Evolutionary conservation across 768 basidiomycete species (phyloP).

Genomic region (Tricholomella constricta): DNA sequence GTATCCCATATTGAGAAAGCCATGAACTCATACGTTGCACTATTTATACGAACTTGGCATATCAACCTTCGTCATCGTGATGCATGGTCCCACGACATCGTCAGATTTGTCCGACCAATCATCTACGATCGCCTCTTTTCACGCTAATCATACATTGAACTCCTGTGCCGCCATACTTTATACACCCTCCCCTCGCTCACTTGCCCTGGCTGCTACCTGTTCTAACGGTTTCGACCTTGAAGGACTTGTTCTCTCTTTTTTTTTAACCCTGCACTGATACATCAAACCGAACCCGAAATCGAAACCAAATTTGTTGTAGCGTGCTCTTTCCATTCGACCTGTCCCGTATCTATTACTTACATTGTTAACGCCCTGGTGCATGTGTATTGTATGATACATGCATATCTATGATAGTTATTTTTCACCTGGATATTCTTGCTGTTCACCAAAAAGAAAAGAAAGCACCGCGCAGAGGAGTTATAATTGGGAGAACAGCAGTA

Average conservation of each 20-base stretch:
- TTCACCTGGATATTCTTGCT: background rate
- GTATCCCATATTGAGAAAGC: constrained; percentile 7
- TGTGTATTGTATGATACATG: constrained; percentile 11
- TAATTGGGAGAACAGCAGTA: no score
- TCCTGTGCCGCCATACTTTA: background rate
- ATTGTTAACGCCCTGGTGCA: background rate
- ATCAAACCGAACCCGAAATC: background rate
- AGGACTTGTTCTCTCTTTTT: background rate
- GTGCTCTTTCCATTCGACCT: background rate
- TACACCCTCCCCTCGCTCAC: background rate
- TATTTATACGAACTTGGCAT: constrained; percentile 14
- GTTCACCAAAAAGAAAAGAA: no score
- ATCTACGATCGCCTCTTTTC: background rate
- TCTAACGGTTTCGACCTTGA: constrained; percentile 1
- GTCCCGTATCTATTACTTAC: constrained; percentile 2
- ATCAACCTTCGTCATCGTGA: constrained; percentile 1
- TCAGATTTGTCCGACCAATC: background rate
- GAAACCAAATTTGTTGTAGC: constrained; percentile 8
- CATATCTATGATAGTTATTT: constrained; percentile 7
- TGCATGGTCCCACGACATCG: background rate
- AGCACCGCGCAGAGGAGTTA: no score
- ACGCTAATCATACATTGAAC: background rate
- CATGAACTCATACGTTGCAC: background rate
- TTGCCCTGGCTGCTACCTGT: background rate
- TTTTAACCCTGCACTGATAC: background rate